Conservation (phyloP, 1,139 yeast genomes). For the Hemisphaericaspora xylanilytica region DNA sequence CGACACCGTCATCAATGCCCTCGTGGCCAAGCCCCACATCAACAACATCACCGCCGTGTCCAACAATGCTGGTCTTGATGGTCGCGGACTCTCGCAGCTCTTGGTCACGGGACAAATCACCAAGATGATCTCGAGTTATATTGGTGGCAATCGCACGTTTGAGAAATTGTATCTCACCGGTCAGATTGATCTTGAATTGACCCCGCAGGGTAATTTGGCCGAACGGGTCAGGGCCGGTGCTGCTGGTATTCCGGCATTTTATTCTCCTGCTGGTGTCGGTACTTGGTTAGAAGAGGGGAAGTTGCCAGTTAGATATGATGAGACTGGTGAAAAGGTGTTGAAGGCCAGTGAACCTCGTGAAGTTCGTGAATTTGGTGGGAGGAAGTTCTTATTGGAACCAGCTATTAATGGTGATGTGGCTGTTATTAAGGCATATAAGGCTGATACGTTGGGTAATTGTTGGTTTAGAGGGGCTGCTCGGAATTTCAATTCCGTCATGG, state of each 20-base stretch:
- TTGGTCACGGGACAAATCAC: conserved; percentile 43
- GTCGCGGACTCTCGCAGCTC: conserved; percentile 42
- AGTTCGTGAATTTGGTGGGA: conserved; percentile 40
- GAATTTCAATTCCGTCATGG: conserved; percentile 48
- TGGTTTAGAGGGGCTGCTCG: conserved; percentile 48
- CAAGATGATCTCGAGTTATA: conserved; percentile 47
- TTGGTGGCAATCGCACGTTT: conserved; percentile 46
- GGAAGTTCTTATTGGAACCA: conserved; percentile 40
- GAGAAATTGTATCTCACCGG: conserved; percentile 43
- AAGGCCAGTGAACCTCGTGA: conserved; percentile 39
- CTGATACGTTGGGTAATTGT: conserved; percentile 47
- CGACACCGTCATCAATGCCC: conserved; percentile 42
- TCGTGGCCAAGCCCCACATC: conserved; percentile 29
- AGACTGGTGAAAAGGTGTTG: conserved; percentile 31
- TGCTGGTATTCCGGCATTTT: conserved; percentile 51
- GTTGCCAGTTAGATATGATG: conserved; percentile 41
- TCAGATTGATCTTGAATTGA: conserved; percentile 42
- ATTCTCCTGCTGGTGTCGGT: conserved; percentile 49
- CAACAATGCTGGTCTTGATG: conserved; percentile 51
- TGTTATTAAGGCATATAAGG: conserved; percentile 46
- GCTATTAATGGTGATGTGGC: conserved; percentile 49
- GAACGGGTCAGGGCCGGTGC: conserved; percentile 51
- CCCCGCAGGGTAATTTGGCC: conserved; percentile 52
- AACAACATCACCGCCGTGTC: conserved; percentile 45
- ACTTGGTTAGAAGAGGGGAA: conserved; percentile 52